phyloP scores from a whole-genome alignment of 2,329 filamentous ascomycete genomes.

The Exophiala spinifera region DNA sequence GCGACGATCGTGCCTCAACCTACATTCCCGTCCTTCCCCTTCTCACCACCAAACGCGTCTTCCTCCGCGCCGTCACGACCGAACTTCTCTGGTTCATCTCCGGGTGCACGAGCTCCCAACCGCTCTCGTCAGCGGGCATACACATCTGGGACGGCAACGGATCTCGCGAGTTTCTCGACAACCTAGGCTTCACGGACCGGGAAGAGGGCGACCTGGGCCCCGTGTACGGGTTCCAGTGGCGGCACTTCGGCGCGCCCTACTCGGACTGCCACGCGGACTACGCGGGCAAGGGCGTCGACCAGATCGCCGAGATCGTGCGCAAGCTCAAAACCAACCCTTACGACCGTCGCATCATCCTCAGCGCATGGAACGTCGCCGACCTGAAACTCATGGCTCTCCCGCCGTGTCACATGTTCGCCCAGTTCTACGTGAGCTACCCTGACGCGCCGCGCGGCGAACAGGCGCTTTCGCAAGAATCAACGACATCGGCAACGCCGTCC shows the following conservation, averaged over 20 bases:
- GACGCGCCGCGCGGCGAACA: conserved; percentile 31
- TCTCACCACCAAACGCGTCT: conserved; percentile 95
- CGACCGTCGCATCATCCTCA: conserved; percentile 84
- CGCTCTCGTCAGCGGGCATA: conserved; percentile 74
- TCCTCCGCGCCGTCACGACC: conserved; percentile 80
- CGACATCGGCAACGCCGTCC: conserved; percentile 1
- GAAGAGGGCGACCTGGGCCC: conserved; percentile 87
- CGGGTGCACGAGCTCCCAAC: conserved; percentile 73
- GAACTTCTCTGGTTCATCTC: conserved; percentile 96
- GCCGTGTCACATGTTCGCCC: conserved; percentile 96
- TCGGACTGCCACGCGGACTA: conserved; percentile 77
- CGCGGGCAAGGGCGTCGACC: conserved; percentile 82
- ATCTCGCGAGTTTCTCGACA: conserved; percentile 83
- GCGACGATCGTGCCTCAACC: conserved; percentile 34
- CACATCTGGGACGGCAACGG: conserved; percentile 99
- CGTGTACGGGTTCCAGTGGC: conserved; percentile 98
- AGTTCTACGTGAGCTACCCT: conserved; percentile 86
- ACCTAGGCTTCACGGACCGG: conserved; percentile 74
- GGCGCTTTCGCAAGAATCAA: conserved; percentile 20
- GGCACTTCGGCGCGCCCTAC: conserved; percentile 93
- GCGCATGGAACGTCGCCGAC: conserved; percentile 90
- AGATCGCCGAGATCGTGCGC: conserved; percentile 83
- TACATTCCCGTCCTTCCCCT: conserved; percentile 73
- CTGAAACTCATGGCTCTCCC: conserved; percentile 85
- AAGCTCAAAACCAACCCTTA: conserved; percentile 82